Evolutionary conservation across 768 basidiomycete species (phyloP).

Genomic region (Serendipita sp.): DNA sequence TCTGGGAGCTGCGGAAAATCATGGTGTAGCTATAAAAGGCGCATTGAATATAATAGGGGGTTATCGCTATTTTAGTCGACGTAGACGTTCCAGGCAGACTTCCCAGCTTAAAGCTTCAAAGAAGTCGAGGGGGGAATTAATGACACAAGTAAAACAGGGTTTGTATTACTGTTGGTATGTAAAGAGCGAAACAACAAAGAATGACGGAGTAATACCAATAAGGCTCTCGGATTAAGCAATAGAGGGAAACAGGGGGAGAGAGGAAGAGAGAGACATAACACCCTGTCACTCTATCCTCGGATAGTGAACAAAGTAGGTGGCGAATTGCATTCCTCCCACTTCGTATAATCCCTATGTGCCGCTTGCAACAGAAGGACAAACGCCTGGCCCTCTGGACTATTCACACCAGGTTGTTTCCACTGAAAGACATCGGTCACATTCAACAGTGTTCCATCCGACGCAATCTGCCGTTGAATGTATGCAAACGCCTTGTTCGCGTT

Average conservation of each 20-base stretch:
- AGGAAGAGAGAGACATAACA: no score
- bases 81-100: no score
- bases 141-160: no score
- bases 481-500: background rate
- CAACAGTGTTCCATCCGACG: conserved; percentile 2
- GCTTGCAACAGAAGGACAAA: conserved; percentile 22
- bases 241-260: no score
- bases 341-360: conserved; percentile 15
- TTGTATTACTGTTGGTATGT: no score
- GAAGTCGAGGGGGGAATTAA: no score
- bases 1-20: conserved; percentile 80
- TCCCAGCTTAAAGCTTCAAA: no score
- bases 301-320: background rate
- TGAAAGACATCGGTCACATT: conserved; percentile 1
- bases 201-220: no score
- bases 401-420: background rate
- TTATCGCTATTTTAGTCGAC: no score
- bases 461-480: background rate
- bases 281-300: background rate
- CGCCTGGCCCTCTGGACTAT: conserved; percentile 6
- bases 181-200: no score
- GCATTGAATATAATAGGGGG: background rate
- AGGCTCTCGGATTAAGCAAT: no score
- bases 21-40: conserved; percentile 34
- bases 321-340: background rate